Base-by-base conservation (phyloP, 495 filamentous ascomycete species). In the Penicillium argentinense region DNA sequence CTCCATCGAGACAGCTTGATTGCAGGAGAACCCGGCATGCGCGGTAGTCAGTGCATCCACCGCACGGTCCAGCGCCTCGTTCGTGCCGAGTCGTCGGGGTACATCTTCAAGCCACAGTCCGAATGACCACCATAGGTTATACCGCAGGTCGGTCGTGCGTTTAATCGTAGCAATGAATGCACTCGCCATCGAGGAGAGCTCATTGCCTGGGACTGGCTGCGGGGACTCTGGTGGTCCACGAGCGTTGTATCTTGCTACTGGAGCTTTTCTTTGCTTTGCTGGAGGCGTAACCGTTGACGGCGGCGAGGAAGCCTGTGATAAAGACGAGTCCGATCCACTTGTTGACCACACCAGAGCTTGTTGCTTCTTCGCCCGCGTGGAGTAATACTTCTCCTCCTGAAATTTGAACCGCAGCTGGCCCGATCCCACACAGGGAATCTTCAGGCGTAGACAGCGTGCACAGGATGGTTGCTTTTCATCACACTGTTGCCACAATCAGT, bases 391-490 rank as follows among this genome's bases (percentile, higher is more conserved):
- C 22, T 69, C 61, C 24, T 73, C 56, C 45, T 69, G 62, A 56
- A 80, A 80, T 50, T 74, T 75, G 53, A 67, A 78, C 28, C 75
- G 57, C 39, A 64, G 60, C 47, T 72, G 54, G 23, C 76, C 76
- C 5, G 68, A 69, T 4, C 76, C 76, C 24, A 73, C 47, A 50
- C 76, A 80, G 17, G 45, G 39, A 6, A 78, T 57, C 13, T 62
- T 59, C 8, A 75, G 56, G 32, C 75, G 72, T n/a, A 62, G 36
- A 47, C 76, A 80, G 56, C 74, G 60, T 6, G 71, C 67, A 45
- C 76, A 80, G 13, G 62, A 7, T 5, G 71, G 72, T 37, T 53
- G 62, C 41, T 56, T 57, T 49, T 64, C 64, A 46, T 76, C 73
- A 42, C 73, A 76, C 73, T 76, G 23, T 32, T 16, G 28, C 13